Conservation (phyloP, 495 filamentous ascomycete species). For the Xylaria sp. region DNA sequence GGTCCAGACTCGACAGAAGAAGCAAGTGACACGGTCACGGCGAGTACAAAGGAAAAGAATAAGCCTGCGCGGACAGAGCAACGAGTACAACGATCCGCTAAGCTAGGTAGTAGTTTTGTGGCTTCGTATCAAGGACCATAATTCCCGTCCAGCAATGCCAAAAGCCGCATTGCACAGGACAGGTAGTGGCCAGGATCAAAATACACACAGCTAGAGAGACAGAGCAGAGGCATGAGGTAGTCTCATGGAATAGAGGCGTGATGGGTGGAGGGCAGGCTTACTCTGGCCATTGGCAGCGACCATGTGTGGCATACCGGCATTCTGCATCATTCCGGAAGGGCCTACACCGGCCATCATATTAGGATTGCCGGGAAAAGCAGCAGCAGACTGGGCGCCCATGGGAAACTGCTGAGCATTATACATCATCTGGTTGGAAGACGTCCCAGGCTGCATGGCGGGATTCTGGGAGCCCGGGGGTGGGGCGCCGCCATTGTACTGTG, state of each 20-base stretch:
- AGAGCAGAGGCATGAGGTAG: slow-evolving; percentile 30
- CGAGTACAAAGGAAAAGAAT: not conserved
- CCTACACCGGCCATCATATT: slow-evolving; percentile 58
- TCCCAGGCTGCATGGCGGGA: slow-evolving; percentile 55
- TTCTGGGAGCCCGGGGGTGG: slow-evolving; percentile 50
- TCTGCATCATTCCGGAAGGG: slow-evolving; percentile 62
- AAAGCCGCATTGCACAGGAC: slow-evolving; percentile 17
- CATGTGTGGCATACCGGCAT: slow-evolving; percentile 59
- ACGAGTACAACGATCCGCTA: not conserved
- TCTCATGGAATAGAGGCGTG: slow-evolving; percentile 31
- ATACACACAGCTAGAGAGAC: slow-evolving; percentile 29
- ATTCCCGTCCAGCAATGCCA: slow-evolving; percentile 16
- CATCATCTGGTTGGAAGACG: slow-evolving; percentile 49
- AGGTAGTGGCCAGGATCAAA: slow-evolving; percentile 21
- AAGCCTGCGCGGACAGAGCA: not conserved
- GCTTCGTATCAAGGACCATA: slow-evolving; percentile 7
- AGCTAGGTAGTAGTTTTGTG: not conserved
- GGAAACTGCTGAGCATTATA: slow-evolving; percentile 55
- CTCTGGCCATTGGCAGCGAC: slow-evolving; percentile 56
- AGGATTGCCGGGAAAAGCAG: slow-evolving; percentile 47
- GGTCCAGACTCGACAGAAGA: not conserved
- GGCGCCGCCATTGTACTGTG: slow-evolving; percentile 56
- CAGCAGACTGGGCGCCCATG: slow-evolving; percentile 51
- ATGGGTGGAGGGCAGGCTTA: slow-evolving; percentile 46
- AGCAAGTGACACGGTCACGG: not conserved